These are phyloP conservation scores for Colletotrichum acutatum DNA, from an alignment of 2,329 filamentous ascomycete species.

Conservation along the genomic window DNA sequence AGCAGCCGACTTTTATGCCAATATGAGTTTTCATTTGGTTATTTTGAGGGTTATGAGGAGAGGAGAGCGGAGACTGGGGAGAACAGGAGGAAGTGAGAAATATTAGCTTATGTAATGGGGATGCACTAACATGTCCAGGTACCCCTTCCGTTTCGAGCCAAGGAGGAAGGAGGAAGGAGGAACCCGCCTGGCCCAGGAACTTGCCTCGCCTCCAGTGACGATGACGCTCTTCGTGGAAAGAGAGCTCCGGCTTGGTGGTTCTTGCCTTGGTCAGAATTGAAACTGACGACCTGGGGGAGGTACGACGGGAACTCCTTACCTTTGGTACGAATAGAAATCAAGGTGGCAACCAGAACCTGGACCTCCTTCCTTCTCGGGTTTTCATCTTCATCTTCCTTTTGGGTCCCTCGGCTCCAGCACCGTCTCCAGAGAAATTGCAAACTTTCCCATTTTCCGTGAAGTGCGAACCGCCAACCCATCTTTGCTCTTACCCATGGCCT, in stretches of 20 bases:
- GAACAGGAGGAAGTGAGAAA: neutral
- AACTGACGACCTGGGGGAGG: neutral
- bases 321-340: neutral
- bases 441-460: neutral
- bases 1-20: neutral
- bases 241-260: slow-evolving; percentile 15
- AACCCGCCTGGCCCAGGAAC: slow-evolving; percentile 13
- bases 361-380: neutral
- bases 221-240: slow-evolving; percentile 22
- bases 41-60: neutral
- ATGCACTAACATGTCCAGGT: neutral
- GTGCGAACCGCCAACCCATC: neutral
- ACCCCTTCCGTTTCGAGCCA: neutral
- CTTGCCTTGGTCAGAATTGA: neutral
- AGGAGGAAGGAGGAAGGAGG: neutral
- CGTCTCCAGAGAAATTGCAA: neutral
- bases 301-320: too few species aligned
- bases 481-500: neutral
- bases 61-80: neutral
- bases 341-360: neutral
- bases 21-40: neutral
- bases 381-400: too few species aligned
- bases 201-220: slow-evolving; percentile 21
- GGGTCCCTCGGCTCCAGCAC: neutral
- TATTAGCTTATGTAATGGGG: neutral